Evolutionary conservation across 1,284 basidiomycete species (phyloP), one percentile per base, ranked within the genome.

Genomic region (Grifola frondosa): DNA sequence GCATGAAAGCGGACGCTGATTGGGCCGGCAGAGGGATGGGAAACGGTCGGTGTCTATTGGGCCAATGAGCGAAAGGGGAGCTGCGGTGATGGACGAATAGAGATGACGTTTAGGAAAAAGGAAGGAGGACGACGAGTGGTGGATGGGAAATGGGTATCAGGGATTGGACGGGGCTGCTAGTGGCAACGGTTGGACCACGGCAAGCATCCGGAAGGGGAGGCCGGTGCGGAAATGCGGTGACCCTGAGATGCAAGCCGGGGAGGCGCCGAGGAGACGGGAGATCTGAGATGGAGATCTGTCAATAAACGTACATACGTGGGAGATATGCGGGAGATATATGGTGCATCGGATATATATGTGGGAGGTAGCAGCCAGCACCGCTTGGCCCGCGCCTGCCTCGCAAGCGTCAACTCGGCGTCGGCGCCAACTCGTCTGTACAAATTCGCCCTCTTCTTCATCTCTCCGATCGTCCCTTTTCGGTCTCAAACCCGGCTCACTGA

Each of bases 361-460:
- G n/a, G n/a, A n/a, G n/a, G n/a, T n/a, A n/a, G n/a, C n/a, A n/a
- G n/a, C n/a, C n/a, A n/a, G n/a, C n/a, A n/a, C n/a, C n/a, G n/a
- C n/a, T n/a, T n/a, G n/a, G n/a, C n/a, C n/a, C n/a, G n/a, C n/a
- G n/a, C n/a, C n/a, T n/a, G n/a, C n/a, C n/a, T n/a, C n/a, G n/a
- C n/a, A n/a, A n/a, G n/a, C n/a, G 24, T 48, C 51, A 24, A 43
- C 49, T 53, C 48, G 51, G 51, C 48, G 22, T 11, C n/a, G 43
- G 40, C 40, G 37, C 13, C 36, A 29, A 21, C 32, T 39, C 40
- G 37, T 44, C 33, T 28, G 26, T 16, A 35, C 22, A 49, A 48
- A 53, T 49, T n/a, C n/a, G n/a, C n/a, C n/a, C n/a, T n/a, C n/a
- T n/a, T n/a, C n/a, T n/a, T n/a, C n/a, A n/a, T n/a, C n/a, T n/a